Evolutionary conservation across 2,329 filamentous ascomycete genomes (phyloP).

Genomic region (Fusarium foetens): DNA sequence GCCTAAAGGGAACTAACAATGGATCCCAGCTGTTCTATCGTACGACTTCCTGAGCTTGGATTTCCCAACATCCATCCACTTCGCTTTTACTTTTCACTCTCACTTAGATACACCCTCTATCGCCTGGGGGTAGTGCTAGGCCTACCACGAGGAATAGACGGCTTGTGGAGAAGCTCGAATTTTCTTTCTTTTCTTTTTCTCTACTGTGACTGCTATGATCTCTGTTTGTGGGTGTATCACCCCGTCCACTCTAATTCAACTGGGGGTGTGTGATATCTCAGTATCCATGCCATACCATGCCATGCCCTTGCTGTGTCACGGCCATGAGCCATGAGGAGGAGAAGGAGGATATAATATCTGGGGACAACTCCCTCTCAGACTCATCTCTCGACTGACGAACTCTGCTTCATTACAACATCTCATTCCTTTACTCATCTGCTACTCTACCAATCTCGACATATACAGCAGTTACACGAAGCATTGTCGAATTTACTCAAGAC

Average conservation of each 20-base stretch:
- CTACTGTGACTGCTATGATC: too few relatives aligned
- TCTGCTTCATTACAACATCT: conserved; percentile 9
- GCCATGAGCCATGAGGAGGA: neutral
- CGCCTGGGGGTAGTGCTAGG: conserved; percentile 3
- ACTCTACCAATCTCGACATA: neutral
- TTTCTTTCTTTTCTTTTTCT: conserved; percentile 27
- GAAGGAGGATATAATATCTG: conserved; percentile 41
- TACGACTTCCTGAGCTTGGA: conserved; percentile 40
- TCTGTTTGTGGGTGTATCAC: conserved; percentile 25
- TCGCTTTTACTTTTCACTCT: neutral
- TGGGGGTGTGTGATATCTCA: conserved; percentile 26
- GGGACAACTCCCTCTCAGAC: conserved; percentile 15
- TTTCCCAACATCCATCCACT: conserved; percentile 10
- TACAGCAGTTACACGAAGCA: neutral
- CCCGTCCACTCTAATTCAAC: conserved; percentile 15
- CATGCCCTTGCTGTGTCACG: conserved; percentile 18
- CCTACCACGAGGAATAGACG: conserved; percentile 41
- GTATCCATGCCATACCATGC: conserved; percentile 8
- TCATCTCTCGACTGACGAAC: neutral
- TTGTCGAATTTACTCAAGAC: neutral
- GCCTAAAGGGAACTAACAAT: conserved; percentile 6
- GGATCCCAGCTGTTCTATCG: conserved; percentile 30
- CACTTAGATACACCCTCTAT: conserved; percentile 15
- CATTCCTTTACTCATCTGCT: conserved; percentile 3
- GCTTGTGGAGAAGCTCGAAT: conserved; percentile 41